Percentiles rank a stretch among this genome's conserved stretches.
Conservation (phyloP, 331 rosid species). For the Ulmus americana region DNA sequence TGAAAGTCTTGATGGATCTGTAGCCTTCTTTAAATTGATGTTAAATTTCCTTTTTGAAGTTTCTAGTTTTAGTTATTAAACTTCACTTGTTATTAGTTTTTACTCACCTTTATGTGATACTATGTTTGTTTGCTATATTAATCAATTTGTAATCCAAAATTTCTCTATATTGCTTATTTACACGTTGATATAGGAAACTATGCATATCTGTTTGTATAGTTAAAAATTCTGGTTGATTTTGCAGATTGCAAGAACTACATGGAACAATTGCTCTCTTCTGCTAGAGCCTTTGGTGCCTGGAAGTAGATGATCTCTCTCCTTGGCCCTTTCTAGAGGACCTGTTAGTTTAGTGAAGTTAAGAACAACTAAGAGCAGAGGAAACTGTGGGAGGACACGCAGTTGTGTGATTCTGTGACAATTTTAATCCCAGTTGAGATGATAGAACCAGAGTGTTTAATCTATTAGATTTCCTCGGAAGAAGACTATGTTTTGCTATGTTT, state of each 20-base stretch:
- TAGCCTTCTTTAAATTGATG: not conserved
- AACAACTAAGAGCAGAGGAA: conserved; percentile 8
- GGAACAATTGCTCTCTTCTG: conserved; percentile 65
- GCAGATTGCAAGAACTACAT: conserved; percentile 64
- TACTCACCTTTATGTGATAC: not conserved
- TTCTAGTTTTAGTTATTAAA: not conserved
- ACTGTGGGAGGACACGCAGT: not conserved
- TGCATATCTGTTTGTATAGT: not conserved
- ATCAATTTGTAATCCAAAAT: no score
- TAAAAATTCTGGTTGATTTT: conserved; percentile 16
- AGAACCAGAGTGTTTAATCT: not conserved
- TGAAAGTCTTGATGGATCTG: not conserved
- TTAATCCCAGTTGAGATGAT: not conserved
- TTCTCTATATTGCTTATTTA: conserved; percentile 10
- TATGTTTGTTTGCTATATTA: conserved; percentile 5
- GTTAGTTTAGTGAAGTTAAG: conserved; percentile 1
- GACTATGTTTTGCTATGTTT: not conserved
- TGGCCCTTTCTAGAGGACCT: conserved; percentile 19
- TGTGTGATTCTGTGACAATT: conserved; percentile 1
- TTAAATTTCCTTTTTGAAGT: not conserved
- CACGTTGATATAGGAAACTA: not conserved
- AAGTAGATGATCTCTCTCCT: conserved; percentile 3
- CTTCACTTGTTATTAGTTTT: not conserved
- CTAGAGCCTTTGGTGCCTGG: conserved; percentile 46
- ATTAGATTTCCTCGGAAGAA: conserved; percentile 7